These are phyloP conservation scores for Penicillium maclennaniae DNA, from an alignment of 495 filamentous ascomycete genomes.

Conservation along the genomic window DNA sequence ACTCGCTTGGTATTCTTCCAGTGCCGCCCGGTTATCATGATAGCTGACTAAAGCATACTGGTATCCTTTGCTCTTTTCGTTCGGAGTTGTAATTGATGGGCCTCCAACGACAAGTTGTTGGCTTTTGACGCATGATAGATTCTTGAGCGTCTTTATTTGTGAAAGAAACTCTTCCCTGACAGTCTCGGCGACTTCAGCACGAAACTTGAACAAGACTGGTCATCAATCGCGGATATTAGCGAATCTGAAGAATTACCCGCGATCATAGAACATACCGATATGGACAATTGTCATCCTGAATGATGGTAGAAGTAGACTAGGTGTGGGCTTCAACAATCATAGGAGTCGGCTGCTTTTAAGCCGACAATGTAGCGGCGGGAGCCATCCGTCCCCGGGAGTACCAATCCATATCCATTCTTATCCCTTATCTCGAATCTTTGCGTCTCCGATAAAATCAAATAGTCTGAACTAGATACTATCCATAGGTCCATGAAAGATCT, in stretches of 20 bases:
- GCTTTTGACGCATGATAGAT: conserved; percentile 35
- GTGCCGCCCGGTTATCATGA: conserved; percentile 36
- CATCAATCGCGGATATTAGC: neutral
- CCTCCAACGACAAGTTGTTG: conserved; percentile 43
- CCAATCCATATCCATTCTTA: neutral
- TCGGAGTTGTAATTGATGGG: conserved; percentile 43
- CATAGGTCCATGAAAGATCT: too few species aligned
- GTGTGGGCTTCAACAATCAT: neutral
- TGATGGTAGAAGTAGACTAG: neutral
- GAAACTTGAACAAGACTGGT: conserved; percentile 47
- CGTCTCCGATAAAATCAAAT: neutral
- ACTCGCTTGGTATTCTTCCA: conserved; percentile 47
- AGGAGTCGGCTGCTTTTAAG: neutral
- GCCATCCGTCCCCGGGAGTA: conserved; percentile 2
- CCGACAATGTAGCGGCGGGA: neutral
- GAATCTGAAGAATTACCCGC: neutral
- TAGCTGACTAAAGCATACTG: conserved; percentile 45
- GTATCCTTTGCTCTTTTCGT: conserved; percentile 45
- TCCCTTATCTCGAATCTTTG: neutral
- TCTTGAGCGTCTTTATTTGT: conserved; percentile 42
- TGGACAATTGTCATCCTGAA: conserved; percentile 31
- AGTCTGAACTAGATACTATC: too few species aligned
- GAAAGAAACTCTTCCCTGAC: conserved; percentile 38
- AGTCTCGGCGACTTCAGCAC: conserved; percentile 24
- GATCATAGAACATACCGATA: conserved; percentile 22